Evolutionary conservation across 495 filamentous ascomycete genomes (phyloP), one percentile per base, ranked within the genome.

Genomic region (Parmelia sp.): DNA sequence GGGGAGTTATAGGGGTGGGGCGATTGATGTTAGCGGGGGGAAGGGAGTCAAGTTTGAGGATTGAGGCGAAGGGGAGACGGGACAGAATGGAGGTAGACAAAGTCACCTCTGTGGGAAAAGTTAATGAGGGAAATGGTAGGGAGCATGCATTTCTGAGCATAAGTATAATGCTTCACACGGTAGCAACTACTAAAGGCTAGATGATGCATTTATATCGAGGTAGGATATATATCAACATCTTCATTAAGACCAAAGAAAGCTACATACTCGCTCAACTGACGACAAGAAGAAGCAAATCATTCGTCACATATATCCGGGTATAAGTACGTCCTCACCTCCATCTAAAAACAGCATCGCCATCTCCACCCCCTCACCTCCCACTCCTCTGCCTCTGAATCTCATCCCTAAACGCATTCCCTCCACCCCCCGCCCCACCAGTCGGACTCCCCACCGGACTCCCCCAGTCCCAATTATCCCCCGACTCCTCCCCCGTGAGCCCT

Each of bases 1-100:
- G 69, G 95, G 95, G 56, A 89, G 85, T 58, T 96, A 96, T 79
- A 83, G 87, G 61, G 92, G 92, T 17, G 92, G 92, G 12, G 78
- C 80, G 27, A 91, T 97, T 66, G 90, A 96, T 73, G 87, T 91
- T 64, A 65, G 72, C 27, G 83, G 83, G 25, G 85, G 86, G 66
- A 85, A 86, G 72, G 86, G 88, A 57, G 89, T 93, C 76, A 95
- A 93, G 80, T 96, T 96, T 77, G 89, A 93, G 40, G 55, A 64
- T 23, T 64, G 33, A 58, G 36, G 23, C 40, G n/a, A 1, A 57
- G 61, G 25, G 9, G 33, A 21, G 15, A 19, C 6, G 27, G 6
- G 1, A 7, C 3, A 5, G 14, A 9, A 27, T 27, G n/a, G 44
- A 25, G 25, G 44, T n/a, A 27, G 23, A 15, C 6, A 45, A n/a